Conservation (phyloP, 768 basidiomycete species). For the Calocybe cyanea region DNA sequence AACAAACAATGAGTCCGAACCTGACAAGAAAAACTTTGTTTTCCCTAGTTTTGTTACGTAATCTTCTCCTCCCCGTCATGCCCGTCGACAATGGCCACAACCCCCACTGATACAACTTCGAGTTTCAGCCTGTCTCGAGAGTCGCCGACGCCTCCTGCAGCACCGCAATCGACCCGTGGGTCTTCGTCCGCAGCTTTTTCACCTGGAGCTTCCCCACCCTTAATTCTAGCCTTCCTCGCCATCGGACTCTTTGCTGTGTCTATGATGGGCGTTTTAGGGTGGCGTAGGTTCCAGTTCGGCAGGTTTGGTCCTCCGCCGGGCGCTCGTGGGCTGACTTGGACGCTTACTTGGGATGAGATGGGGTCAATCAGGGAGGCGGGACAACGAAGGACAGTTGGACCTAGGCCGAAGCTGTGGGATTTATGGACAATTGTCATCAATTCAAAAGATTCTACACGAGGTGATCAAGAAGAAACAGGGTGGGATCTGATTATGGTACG, state of each 20-base stretch:
- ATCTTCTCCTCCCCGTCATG: slow-evolving; percentile 8
- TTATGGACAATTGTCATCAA: slow-evolving; percentile 23
- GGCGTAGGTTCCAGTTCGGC: slow-evolving; percentile 31
- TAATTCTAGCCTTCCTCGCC: slow-evolving; percentile 59
- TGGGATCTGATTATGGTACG: slow-evolving; percentile 44
- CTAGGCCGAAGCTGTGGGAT: slow-evolving; percentile 45
- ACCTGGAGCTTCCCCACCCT: slow-evolving; percentile 42
- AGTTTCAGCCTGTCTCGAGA: background rate
- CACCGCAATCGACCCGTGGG: background rate
- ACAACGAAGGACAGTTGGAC: slow-evolving; percentile 13
- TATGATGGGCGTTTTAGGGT: slow-evolving; percentile 46
- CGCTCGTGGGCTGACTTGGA: background rate
- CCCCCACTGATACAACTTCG: background rate
- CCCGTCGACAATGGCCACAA: slow-evolving; percentile 6
- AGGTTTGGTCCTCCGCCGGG: background rate
- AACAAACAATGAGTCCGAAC: background rate
- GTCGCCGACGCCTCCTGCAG: background rate
- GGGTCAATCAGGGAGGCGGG: background rate
- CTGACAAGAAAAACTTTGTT: background rate
- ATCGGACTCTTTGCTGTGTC: slow-evolving; percentile 50
- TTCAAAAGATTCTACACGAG: slow-evolving; percentile 3
- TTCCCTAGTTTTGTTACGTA: background rate
- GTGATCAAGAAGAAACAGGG: slow-evolving; percentile 12
- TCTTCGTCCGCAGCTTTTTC: slow-evolving; percentile 16
- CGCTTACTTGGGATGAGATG: background rate